phyloP scores from a whole-genome alignment of 495 filamentous ascomycete genomes.

The Podospora pseudopauciseta region DNA sequence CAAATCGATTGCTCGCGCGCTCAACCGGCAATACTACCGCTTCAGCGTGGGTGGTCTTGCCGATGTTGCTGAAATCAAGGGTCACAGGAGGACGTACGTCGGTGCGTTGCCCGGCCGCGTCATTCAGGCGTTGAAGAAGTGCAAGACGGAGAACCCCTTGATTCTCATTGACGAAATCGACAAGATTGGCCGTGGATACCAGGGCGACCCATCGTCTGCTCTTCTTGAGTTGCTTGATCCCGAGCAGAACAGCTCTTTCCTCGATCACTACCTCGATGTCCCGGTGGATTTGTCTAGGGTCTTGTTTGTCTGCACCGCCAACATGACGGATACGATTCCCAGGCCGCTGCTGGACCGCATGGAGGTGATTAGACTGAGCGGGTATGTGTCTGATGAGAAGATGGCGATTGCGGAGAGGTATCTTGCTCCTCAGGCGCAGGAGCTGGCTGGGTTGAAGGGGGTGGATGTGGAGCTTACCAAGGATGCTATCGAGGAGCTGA shows the following conservation, averaged over 20 bases:
- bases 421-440: slow-evolving; percentile 85
- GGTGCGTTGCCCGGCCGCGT: slow-evolving; percentile 94
- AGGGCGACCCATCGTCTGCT: slow-evolving; percentile 94
- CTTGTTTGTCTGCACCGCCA: slow-evolving; percentile 97
- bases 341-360: slow-evolving; percentile 92
- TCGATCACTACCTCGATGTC: slow-evolving; percentile 99
- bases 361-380: slow-evolving; percentile 96
- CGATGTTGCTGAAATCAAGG: slow-evolving; percentile 99
- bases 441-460: slow-evolving; percentile 83
- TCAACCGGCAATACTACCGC: slow-evolving; percentile 94
- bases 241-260: slow-evolving; percentile 94
- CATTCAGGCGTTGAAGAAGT: slow-evolving; percentile 98
- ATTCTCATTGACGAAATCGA: slow-evolving; percentile 97
- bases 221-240: slow-evolving; percentile 93
- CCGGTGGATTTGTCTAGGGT: slow-evolving; percentile 98
- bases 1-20: slow-evolving; percentile 91
- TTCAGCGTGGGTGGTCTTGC: slow-evolving; percentile 97
- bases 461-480: slow-evolving; percentile 81
- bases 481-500: slow-evolving; percentile 88
- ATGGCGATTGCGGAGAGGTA: slow-evolving; percentile 97
- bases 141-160: slow-evolving; percentile 95
- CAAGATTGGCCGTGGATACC: slow-evolving; percentile 93
- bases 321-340: slow-evolving; percentile 98
- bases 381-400: slow-evolving; percentile 98
- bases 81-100: slow-evolving; percentile 93